Evolutionary conservation across 345 rosid genomes (phyloP), one percentile per base, ranked within the genome.

Genomic region (Theobroma cacao): DNA sequence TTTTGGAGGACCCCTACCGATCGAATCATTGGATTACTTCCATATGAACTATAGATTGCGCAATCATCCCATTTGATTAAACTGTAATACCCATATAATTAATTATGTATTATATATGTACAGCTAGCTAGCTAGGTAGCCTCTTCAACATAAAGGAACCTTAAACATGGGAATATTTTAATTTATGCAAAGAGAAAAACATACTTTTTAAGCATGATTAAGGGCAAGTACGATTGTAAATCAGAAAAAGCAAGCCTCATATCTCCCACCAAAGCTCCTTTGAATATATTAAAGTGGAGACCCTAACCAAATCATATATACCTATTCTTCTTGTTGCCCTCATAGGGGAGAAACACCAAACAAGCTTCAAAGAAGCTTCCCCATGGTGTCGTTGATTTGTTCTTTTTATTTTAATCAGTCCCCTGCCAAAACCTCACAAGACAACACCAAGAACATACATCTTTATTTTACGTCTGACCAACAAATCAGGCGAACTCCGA

Each of bases 211-310:
- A 61, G 64, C 68, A 76, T 53, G 77, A 70, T 70, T 74, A 53
- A 58, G 73, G 33, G n/a, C 36, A 5, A 40, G 43, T 43, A 67
- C 5, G 22, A 30, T 14, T 30, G 45, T 58, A 77, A 7, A 82
- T 50, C 67, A 12, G 12, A 68, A 62, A 74, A 78, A 78, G 64
- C 14, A 60, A 68, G 36, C 11, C 41, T 41, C 81, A 75, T 68
- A 75, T 78, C 79, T 48, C 26, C 52, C 17, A 20, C 45, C 61
- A 62, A 45, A 30, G 78, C 58, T 50, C 24, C 56, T 66, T 78
- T 75, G 65, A 75, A 75, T 77, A 78, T 33, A 64, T 17, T 71
- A 77, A 77, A 79, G 36, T 5, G 65, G 63, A 69, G 77, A 79
- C 72, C 69, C 63, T 22, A 28, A 30, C 55, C 78, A 62, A 9